phyloP scores from a whole-genome alignment of 495 filamentous ascomycete genomes.

The Penicillium tannophilum region DNA sequence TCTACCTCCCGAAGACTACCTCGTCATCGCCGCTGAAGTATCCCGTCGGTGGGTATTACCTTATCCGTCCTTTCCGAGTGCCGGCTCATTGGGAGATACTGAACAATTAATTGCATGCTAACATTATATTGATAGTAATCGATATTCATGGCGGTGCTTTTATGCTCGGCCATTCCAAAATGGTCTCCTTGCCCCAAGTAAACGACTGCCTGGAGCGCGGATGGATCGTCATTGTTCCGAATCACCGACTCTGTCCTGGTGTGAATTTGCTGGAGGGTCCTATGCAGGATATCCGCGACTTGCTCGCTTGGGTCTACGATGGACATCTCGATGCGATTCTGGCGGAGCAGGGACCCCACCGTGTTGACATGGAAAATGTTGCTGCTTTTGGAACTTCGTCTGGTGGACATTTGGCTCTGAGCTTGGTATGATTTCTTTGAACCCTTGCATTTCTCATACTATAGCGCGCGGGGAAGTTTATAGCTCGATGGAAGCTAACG shows the following conservation, averaged over 20 bases:
- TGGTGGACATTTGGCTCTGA: slow-evolving; percentile 34
- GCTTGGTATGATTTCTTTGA: slow-evolving; percentile 24
- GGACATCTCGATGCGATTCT: slow-evolving; percentile 26
- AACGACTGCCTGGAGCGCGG: slow-evolving; percentile 36
- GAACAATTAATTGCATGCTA: background rate
- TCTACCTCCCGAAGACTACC: slow-evolving; percentile 32
- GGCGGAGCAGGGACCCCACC: slow-evolving; percentile 8
- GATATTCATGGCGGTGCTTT: slow-evolving; percentile 44
- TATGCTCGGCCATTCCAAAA: slow-evolving; percentile 39
- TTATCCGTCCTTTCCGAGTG: background rate
- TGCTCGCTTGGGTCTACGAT: slow-evolving; percentile 32
- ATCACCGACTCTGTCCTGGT: slow-evolving; percentile 38
- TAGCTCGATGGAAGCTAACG: slow-evolving; percentile 3
- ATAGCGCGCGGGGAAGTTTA: background rate
- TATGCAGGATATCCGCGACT: slow-evolving; percentile 33
- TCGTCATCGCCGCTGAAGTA: slow-evolving; percentile 16
- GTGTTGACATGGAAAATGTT: slow-evolving; percentile 31
- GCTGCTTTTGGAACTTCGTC: slow-evolving; percentile 39
- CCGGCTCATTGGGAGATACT: background rate
- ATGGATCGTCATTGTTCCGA: slow-evolving; percentile 43
- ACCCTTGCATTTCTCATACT: background rate
- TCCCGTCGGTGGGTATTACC: slow-evolving; percentile 31
- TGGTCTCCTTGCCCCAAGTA: slow-evolving; percentile 36
- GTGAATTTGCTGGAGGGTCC: slow-evolving; percentile 35
- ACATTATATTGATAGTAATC: slow-evolving; percentile 27